These are phyloP conservation scores for Allantophomopsis cytisporea DNA, from an alignment of 2,329 filamentous ascomycete genomes.

Conservation along the genomic window DNA sequence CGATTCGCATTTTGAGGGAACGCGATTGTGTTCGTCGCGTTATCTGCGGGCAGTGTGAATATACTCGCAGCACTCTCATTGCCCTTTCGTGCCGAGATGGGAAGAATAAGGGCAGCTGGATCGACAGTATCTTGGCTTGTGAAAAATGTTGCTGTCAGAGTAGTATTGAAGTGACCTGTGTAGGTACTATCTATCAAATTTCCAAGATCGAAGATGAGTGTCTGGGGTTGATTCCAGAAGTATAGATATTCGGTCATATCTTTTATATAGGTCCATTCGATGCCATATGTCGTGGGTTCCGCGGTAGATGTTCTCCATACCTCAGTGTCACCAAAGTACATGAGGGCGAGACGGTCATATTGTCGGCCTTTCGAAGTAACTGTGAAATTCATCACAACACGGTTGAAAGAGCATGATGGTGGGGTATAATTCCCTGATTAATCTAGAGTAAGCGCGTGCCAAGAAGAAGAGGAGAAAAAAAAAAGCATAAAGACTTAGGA, in stretches of 20 bases:
- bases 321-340: conserved; percentile 67
- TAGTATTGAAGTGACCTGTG: conserved; percentile 62
- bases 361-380: conserved; percentile 59
- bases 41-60: conserved; percentile 51
- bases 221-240: conserved; percentile 57
- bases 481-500: neutral
- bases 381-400: conserved; percentile 64
- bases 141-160: conserved; percentile 62
- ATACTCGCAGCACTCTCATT: conserved; percentile 41
- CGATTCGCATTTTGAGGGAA: conserved; percentile 54
- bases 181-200: conserved; percentile 61
- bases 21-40: conserved; percentile 41
- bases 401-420: conserved; percentile 57
- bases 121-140: conserved; percentile 25
- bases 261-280: conserved; percentile 65
- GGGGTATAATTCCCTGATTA: conserved; percentile 46
- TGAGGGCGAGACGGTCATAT: conserved; percentile 61
- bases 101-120: conserved; percentile 53
- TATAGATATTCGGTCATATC: conserved; percentile 62
- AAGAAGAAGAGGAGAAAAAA: no score
- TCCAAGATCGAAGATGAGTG: conserved; percentile 66
- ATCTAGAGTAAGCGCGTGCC: conserved; percentile 2
- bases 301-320: conserved; percentile 77
- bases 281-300: conserved; percentile 58
- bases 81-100: conserved; percentile 43